Conservation (phyloP, 2,329 filamentous ascomycete genomes). For the Fusarium chuoi region DNA sequence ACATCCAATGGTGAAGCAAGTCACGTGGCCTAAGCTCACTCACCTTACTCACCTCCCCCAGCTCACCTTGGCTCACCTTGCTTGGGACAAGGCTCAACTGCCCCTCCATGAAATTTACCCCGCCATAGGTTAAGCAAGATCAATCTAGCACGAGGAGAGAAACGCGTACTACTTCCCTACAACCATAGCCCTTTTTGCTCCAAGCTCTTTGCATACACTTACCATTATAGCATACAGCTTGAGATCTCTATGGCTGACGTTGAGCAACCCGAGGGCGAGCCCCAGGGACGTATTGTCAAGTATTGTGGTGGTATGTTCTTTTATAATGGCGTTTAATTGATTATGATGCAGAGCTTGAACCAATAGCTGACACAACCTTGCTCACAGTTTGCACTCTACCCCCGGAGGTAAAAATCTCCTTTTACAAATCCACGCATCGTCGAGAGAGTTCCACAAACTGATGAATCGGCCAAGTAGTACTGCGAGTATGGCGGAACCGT, state of each 20-base stretch:
- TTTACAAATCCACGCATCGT: constrained; percentile 1
- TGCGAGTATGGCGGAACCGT: constrained; percentile 98
- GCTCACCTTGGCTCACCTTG: not conserved
- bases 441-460: constrained; percentile 28
- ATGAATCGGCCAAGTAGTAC: constrained; percentile 71
- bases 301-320: constrained; percentile 68
- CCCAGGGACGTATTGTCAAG: constrained; percentile 61
- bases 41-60: not conserved
- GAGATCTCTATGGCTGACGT: constrained; percentile 62
- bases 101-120: constrained; percentile 51
- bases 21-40: not conserved
- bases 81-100: constrained; percentile 17
- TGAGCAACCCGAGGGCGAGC: constrained; percentile 61
- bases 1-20: not conserved
- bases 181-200: constrained; percentile 31
- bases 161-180: constrained; percentile 44
- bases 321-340: not conserved
- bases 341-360: constrained; percentile 19
- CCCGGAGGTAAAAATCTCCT: constrained; percentile 65
- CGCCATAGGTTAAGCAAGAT: constrained; percentile 44
- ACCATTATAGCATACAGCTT: constrained; percentile 2
- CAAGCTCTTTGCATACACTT: not conserved
- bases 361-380: constrained; percentile 15
- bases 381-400: constrained; percentile 70
- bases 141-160: constrained; percentile 24